Evolutionary conservation across 2,329 filamentous ascomycete species (phyloP), one percentile per base, ranked within the genome.

Genomic region (Xylaria digitata): DNA sequence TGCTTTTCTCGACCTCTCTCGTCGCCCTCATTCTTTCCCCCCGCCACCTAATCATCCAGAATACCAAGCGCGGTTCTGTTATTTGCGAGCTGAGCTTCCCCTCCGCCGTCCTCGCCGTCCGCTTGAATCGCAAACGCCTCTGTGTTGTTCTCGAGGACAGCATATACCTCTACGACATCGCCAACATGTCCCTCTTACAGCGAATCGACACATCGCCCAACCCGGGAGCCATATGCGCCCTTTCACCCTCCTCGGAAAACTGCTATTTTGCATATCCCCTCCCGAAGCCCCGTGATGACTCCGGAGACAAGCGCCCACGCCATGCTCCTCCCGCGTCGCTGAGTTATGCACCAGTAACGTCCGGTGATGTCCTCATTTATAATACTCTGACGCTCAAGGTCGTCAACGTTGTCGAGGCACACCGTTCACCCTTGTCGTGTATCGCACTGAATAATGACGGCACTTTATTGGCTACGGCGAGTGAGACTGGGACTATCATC

Each of bases 21-120:
- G 95, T 99, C 64, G 96, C 96, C 60, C 86, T 98, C 61, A 94
- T 97, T 70, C 85, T 97, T 48, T 97, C 96, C 21, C 96, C 96
- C 5, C 88, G 96, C 63, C 92, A 97, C 66, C 85, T 99, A 61
- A 93, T 97, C 72, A 98, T 99, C 76, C 94, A 97, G 76, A 99
- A 99, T 79, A 99, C 96, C 42, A 98, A 90, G 86, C 84, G 88
- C 72, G 86, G 86, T 1, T 90, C 95, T 48, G 92, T 96, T 66
- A 98, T 99, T 79, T 99, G 96, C 87, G 96, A 99, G 80, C 92
- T 99, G 77, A 98, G 95, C 3, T 99, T 99, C 75, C 95, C 95
- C 13, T 97, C 94, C n/a, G 94, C 94, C 56, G 94, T 99, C 11
- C 87, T 98, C 46, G 94, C 95, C 21, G 93, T 99, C 66, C 92